These are phyloP conservation scores for Zygosaccharomyces sapae DNA, from an alignment of 1,139 yeast genomes.

Conservation along the genomic window DNA sequence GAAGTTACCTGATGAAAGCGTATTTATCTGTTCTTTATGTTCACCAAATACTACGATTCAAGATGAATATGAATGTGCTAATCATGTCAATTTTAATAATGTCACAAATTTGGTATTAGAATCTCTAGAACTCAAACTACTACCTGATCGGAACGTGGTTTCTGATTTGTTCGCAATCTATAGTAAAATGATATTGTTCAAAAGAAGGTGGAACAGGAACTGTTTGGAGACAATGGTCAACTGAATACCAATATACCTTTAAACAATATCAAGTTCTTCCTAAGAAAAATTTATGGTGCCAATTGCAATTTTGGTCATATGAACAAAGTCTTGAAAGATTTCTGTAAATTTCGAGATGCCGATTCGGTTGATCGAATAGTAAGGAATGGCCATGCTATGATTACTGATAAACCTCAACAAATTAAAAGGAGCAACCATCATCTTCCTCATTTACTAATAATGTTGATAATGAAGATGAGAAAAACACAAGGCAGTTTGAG, in stretches of 20 bases:
- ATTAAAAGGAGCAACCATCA: neutral
- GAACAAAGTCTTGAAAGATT: conserved; percentile 31
- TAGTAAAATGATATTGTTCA: conserved; percentile 29
- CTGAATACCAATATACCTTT: conserved; percentile 18
- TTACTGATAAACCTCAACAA: neutral
- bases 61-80: conserved; percentile 25
- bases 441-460: neutral
- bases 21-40: conserved; percentile 68
- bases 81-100: conserved; percentile 31
- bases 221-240: conserved; percentile 21
- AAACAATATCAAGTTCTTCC: conserved; percentile 39
- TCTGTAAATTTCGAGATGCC: conserved; percentile 14
- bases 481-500: too few relatives aligned
- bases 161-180: conserved; percentile 28
- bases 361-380: neutral
- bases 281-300: conserved; percentile 47
- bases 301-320: conserved; percentile 34
- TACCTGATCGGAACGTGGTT: conserved; percentile 42
- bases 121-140: conserved; percentile 39
- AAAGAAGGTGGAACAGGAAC: conserved; percentile 23
- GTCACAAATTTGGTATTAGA: conserved; percentile 35
- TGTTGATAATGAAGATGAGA: too few relatives aligned
- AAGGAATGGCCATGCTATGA: neutral
- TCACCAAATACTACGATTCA: conserved; percentile 18
- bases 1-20: conserved; percentile 37